A percentile compares a stretch with the other conserved stretches of the same genome.
Conservation (phyloP, 768 basidiomycete genomes). For the Auricularia auricula-judae region DNA sequence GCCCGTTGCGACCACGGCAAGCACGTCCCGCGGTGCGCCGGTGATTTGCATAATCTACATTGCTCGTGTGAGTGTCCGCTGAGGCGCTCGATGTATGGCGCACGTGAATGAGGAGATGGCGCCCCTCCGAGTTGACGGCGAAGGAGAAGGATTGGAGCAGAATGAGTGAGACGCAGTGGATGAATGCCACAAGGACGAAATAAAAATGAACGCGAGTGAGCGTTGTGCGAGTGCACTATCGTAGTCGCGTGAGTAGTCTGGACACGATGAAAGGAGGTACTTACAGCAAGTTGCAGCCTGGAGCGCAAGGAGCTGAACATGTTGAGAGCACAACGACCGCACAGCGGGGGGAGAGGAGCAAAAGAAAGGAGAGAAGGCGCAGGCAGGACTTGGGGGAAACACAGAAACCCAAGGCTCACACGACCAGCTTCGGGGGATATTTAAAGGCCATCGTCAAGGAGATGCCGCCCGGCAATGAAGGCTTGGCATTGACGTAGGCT, state of each 20-base stretch:
- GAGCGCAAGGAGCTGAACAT: neutral
- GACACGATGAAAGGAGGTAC: neutral
- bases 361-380: neutral
- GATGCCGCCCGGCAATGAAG: neutral
- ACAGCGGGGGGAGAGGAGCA: neutral
- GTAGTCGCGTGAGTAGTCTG: neutral
- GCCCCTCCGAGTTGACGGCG: slow-evolving; percentile 25
- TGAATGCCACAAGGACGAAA: slow-evolving; percentile 37
- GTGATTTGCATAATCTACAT: neutral
- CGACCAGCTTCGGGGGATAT: neutral
- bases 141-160: slow-evolving; percentile 30
- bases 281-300: neutral
- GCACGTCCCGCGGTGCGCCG: neutral
- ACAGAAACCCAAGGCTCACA: neutral
- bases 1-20: neutral
- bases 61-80: neutral
- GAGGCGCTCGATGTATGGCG: slow-evolving; percentile 12
- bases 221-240: slow-evolving; percentile 37
- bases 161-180: slow-evolving; percentile 29
- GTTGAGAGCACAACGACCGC: neutral
- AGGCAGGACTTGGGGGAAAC: neutral
- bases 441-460: neutral
- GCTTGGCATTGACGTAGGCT: neutral
- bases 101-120: slow-evolving; percentile 22
- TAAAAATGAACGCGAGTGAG: slow-evolving; percentile 36